These are phyloP conservation scores for Boletus insuetus DNA, from an alignment of 768 basidiomycete genomes.

Conservation along the genomic window DNA sequence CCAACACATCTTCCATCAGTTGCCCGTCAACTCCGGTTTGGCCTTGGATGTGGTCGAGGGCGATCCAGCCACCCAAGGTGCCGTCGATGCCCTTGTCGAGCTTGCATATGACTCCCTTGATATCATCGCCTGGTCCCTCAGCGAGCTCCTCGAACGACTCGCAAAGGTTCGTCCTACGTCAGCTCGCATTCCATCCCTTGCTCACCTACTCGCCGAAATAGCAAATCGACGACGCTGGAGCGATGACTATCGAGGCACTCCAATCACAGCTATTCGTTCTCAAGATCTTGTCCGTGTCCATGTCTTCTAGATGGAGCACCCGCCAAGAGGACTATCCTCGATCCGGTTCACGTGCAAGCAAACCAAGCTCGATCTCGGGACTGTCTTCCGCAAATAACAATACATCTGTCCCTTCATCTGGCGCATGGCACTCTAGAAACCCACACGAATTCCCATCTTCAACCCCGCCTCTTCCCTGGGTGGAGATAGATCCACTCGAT, in stretches of 20 bases:
- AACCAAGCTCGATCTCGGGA: conserved; percentile 32
- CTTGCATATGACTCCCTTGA: conserved; percentile 75
- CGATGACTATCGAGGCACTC: conserved; percentile 63
- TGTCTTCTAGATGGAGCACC: conserved; percentile 71
- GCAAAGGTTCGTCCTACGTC: conserved; percentile 55
- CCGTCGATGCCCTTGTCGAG: conserved; percentile 77
- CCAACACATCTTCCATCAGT: conserved; percentile 39
- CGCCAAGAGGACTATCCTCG: conserved; percentile 41
- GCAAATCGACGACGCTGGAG: conserved; percentile 54
- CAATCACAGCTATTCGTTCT: conserved; percentile 87
- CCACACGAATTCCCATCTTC: conserved; percentile 36
- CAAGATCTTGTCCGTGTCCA: conserved; percentile 73
- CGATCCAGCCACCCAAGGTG: conserved; percentile 71
- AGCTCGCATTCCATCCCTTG: neutral
- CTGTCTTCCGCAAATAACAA: conserved; percentile 30
- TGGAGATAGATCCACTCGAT: conserved; percentile 72
- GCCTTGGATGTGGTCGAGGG: conserved; percentile 70
- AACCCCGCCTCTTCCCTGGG: conserved; percentile 40
- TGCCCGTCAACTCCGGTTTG: conserved; percentile 82
- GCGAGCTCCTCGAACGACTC: conserved; percentile 74
- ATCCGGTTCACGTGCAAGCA: conserved; percentile 43
- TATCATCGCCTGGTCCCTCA: conserved; percentile 75
- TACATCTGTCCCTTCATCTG: conserved; percentile 36
- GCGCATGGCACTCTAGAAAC: conserved; percentile 24
- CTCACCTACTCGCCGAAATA: conserved; percentile 28